phyloP scores from a whole-genome alignment of 1,284 basidiomycete species.

The Apiotrichum mycotoxinovorans region DNA sequence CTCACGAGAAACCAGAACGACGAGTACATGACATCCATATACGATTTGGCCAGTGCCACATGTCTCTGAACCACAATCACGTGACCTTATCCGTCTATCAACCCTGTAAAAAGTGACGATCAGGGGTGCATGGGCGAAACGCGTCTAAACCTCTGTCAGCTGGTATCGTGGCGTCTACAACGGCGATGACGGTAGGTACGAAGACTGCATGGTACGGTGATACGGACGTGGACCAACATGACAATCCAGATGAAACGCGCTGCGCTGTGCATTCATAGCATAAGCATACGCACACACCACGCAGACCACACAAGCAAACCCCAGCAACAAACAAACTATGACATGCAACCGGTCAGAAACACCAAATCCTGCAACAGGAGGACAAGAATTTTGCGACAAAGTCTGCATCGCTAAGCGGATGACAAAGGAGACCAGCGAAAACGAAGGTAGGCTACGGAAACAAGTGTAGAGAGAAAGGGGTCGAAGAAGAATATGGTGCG shows the following conservation, averaged over 20 bases:
- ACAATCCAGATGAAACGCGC: background rate
- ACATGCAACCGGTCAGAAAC: background rate
- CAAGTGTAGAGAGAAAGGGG: background rate
- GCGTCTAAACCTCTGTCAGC: too few species aligned
- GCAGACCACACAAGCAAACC: too few species aligned
- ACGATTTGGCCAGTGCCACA: too few species aligned
- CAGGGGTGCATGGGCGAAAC: background rate
- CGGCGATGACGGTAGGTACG: too few species aligned
- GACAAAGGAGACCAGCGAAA: constrained; percentile 36
- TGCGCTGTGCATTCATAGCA: too few species aligned
- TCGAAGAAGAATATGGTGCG: background rate
- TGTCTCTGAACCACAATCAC: too few species aligned
- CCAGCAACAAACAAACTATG: too few species aligned
- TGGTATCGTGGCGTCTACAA: too few species aligned
- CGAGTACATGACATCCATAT: too few species aligned
- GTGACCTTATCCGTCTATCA: too few species aligned
- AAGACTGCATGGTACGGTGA: background rate
- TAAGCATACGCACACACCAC: too few species aligned
- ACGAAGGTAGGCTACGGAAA: constrained; percentile 26
- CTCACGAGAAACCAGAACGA: too few species aligned
- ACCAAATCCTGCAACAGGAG: background rate
- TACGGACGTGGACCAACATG: background rate
- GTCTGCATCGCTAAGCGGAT: constrained; percentile 27
- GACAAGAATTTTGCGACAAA: constrained; percentile 1
- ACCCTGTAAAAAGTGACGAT: background rate